Base-by-base conservation (phyloP, 768 basidiomycete genomes). In the Mrakia frigida region DNA sequence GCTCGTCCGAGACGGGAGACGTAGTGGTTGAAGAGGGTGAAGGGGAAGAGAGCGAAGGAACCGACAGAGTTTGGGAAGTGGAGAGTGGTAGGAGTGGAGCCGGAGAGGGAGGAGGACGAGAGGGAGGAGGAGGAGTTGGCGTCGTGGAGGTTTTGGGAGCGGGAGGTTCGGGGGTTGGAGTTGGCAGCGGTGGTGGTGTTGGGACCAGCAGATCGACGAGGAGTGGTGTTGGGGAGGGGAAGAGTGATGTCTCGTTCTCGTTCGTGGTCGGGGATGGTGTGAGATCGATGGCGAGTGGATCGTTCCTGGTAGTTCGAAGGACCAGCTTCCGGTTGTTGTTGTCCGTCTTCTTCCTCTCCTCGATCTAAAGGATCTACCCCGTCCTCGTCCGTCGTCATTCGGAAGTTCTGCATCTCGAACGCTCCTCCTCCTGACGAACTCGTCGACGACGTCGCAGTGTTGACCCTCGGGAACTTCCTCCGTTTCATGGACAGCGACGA, bases 1-100 rank as follows among this genome's bases (percentile, higher is more conserved):
- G 88, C 92, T n/a, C 87, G 87, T 2, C 90, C 87, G 21, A 93
- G 82, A 1, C 86, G 86, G 6, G 86, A 85, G 80, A 87, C 91
- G 86, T 88, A 89, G 23, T 84, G 85, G 77, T 86, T 87, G 14
- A 89, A 74, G 46, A 87, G 80, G 3, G 77, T 46, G 76, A 74
- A 76, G 7, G 77, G 75, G 46, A 63, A 72, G 63, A 46, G 63
- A 56, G 61, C 43, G 61, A 74, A 35, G 46, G 72, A 53, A 35
- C 31, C 76, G 67, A 76, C 80, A 79, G 9, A 80, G 43, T 59
- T 76, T 5, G 79, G 73, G 59, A 74, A 52, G 78, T 56, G 69
- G 63, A 70, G 79, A 70, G 53, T 80, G 70, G 65, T 77, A 14
- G 73, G 70, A 11, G 78, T 73, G 2, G 76, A 72, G 60, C 59